These are phyloP conservation scores for Colletotrichum acutatum DNA, from an alignment of 2,329 filamentous ascomycete species.

Conservation along the genomic window DNA sequence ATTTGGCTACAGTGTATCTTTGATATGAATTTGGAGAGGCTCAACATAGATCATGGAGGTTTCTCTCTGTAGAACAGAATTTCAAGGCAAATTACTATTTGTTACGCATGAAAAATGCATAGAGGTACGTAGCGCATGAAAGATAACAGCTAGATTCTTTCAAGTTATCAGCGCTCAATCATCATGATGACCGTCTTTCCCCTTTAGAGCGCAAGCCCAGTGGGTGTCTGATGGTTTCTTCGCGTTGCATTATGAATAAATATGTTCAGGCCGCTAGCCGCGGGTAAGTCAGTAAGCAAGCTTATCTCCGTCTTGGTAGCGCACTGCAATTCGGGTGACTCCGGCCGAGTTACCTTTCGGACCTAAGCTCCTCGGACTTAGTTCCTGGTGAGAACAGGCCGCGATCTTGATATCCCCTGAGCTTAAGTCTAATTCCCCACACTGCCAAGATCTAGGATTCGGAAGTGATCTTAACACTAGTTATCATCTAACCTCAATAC, in stretches of 20 bases:
- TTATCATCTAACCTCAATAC: no score
- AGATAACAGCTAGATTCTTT: not conserved
- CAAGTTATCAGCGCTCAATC: no score
- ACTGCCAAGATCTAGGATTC: no score
- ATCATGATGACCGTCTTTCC: no score
- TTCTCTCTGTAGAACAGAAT: not conserved
- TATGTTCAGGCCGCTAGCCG: not conserved
- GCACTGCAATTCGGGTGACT: no score
- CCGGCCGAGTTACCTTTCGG: not conserved
- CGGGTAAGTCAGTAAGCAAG: not conserved
- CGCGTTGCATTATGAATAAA: no score
- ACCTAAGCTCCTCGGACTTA: not conserved
- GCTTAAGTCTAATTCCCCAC: no score
- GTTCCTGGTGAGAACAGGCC: not conserved
- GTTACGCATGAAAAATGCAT: not conserved
- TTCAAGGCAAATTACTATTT: not conserved
- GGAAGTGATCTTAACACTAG: no score
- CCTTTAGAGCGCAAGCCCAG: no score
- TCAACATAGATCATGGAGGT: not conserved
- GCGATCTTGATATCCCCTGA: no score
- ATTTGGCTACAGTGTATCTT: not conserved
- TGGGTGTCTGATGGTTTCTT: no score
- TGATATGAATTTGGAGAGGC: not conserved
- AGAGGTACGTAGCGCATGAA: not conserved
- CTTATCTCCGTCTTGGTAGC: no score